phyloP scores from a whole-genome alignment of 2,329 filamentous ascomycete species.

The Incumbomyces delicatus region DNA sequence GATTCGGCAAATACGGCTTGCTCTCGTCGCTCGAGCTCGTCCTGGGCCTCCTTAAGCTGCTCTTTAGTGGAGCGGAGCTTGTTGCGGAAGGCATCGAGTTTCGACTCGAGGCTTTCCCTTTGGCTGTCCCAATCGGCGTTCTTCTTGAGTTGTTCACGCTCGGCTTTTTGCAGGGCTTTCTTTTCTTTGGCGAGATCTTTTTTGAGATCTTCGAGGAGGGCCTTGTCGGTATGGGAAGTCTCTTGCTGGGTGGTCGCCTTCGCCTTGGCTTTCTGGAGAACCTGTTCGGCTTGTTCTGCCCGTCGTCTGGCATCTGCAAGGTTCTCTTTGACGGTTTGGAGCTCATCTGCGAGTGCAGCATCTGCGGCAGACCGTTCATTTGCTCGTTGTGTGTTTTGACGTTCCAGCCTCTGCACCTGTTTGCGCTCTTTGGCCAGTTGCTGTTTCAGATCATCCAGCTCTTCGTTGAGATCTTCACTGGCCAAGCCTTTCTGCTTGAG shows the following conservation, averaged over 20 bases:
- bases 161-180: slow-evolving; percentile 37
- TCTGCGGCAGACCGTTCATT: slow-evolving; percentile 1
- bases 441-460: slow-evolving; percentile 38
- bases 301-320: slow-evolving; percentile 27
- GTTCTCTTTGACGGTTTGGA: slow-evolving; percentile 33
- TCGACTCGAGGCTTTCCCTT: slow-evolving; percentile 58
- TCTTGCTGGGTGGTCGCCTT: slow-evolving; percentile 11
- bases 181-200: slow-evolving; percentile 43
- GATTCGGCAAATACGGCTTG: slow-evolving; percentile 26
- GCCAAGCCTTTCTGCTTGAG: slow-evolving; percentile 41
- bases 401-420: slow-evolving; percentile 35
- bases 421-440: slow-evolving; percentile 42
- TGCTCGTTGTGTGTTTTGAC: slow-evolving; percentile 29
- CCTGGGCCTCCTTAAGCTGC: slow-evolving; percentile 58
- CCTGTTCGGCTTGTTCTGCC: not conserved
- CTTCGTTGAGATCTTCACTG: slow-evolving; percentile 29
- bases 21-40: slow-evolving; percentile 37
- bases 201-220: slow-evolving; percentile 37
- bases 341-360: slow-evolving; percentile 2
- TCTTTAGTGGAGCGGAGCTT: slow-evolving; percentile 63
- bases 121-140: slow-evolving; percentile 52
- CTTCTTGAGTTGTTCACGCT: slow-evolving; percentile 46
- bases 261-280: slow-evolving; percentile 2
- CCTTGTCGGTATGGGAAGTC: not conserved
- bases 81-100: slow-evolving; percentile 57